phyloP scores from a whole-genome alignment of 1,284 basidiomycete species.

The Pseudozyma hubeiensis region DNA sequence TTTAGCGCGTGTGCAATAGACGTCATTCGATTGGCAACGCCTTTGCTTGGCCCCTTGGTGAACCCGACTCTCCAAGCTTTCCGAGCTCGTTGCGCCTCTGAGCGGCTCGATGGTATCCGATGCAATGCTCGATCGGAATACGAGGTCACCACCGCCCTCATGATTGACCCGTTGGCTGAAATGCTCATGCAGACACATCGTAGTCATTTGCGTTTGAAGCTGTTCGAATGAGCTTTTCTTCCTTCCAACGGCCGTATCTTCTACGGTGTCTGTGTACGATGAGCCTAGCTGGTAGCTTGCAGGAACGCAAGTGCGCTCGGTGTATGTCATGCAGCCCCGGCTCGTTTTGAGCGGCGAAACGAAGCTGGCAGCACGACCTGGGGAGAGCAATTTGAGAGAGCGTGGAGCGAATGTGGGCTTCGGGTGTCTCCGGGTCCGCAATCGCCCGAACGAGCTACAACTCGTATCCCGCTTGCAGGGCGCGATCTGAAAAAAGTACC shows the following conservation, averaged over 20 bases:
- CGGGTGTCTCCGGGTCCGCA: slow-evolving; percentile 38
- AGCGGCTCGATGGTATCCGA: not conserved
- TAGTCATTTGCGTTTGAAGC: too few species aligned
- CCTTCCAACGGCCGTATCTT: too few species aligned
- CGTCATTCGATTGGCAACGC: not conserved
- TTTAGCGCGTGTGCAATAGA: not conserved
- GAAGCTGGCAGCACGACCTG: too few species aligned
- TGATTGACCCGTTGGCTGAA: too few species aligned
- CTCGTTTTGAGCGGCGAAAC: not conserved
- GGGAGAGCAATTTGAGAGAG: not conserved
- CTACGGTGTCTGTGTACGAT: too few species aligned
- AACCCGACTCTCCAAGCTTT: not conserved
- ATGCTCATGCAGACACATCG: too few species aligned
- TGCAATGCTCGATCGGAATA: slow-evolving; percentile 1
- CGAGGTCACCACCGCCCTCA: too few species aligned
- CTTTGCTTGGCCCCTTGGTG: not conserved
- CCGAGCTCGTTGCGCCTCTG: not conserved
- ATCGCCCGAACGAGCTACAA: slow-evolving; percentile 18
- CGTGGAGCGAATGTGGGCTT: not conserved
- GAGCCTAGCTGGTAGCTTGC: too few species aligned
- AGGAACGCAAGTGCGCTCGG: too few species aligned
- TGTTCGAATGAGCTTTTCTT: too few species aligned
- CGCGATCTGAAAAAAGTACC: too few species aligned
- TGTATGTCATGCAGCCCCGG: not conserved
- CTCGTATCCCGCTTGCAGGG: too few species aligned